Evolutionary conservation across 2,329 filamentous ascomycete species (phyloP).

Genomic region (Aspergillus aculeatus): DNA sequence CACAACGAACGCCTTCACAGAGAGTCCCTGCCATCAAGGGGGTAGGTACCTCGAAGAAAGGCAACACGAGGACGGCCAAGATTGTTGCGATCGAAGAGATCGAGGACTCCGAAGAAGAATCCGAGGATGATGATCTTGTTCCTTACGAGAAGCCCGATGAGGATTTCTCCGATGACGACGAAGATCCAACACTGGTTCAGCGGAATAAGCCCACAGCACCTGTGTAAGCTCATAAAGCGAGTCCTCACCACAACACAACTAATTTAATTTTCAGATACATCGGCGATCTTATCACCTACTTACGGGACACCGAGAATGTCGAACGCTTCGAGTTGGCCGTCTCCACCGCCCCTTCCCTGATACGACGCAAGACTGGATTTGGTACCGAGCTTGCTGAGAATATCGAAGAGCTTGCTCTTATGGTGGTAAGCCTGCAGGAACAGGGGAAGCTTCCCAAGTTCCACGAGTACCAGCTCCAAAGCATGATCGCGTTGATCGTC

Average conservation of each 20-base stretch:
- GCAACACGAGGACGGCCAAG: conserved; percentile 28
- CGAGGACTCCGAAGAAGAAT: conserved; percentile 54
- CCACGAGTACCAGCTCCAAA: conserved; percentile 70
- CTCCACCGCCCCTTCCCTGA: conserved; percentile 71
- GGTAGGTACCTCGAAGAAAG: not conserved
- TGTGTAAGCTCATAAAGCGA: conserved; percentile 52
- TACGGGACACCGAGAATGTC: conserved; percentile 78
- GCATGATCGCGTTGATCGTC: conserved; percentile 77
- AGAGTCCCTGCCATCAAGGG: conserved; percentile 2
- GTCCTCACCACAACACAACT: conserved; percentile 7
- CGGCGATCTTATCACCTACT: conserved; percentile 73
- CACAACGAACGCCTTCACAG: conserved; percentile 19
- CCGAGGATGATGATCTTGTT: conserved; percentile 64
- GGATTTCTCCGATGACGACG: conserved; percentile 86
- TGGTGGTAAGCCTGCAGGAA: conserved; percentile 78
- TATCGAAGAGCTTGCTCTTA: conserved; percentile 72
- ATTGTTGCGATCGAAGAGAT: conserved; percentile 63
- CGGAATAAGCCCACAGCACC: conserved; percentile 80
- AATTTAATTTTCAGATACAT: conserved; percentile 59
- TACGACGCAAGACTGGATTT: conserved; percentile 83
- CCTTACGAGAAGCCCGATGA: conserved; percentile 84
- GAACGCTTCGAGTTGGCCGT: conserved; percentile 81
- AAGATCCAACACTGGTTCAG: conserved; percentile 83
- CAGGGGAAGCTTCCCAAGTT: conserved; percentile 81
- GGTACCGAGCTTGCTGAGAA: conserved; percentile 86